These are phyloP conservation scores for Chenopodium suecicum DNA, from an alignment of 148 eudicot species.

Conservation along the genomic window DNA sequence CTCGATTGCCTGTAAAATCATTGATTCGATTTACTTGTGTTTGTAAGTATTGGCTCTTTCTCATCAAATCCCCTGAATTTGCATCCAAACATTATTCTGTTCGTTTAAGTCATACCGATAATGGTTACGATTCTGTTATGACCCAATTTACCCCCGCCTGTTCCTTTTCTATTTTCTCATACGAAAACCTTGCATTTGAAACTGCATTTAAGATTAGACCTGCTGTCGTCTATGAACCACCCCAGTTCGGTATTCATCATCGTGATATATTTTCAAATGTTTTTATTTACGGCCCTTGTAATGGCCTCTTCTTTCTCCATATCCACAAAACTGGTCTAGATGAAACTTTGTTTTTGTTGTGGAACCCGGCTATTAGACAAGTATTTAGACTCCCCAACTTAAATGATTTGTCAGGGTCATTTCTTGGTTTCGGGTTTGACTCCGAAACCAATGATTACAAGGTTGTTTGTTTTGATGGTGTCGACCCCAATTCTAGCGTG, in stretches of 20 bases:
- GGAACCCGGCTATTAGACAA: neutral
- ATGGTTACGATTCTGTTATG: neutral
- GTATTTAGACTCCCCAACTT: neutral
- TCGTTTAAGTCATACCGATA: neutral
- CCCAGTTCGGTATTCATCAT: neutral
- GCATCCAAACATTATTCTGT: neutral
- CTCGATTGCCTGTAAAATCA: neutral
- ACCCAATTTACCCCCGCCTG: neutral
- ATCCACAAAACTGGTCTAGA: too few relatives aligned
- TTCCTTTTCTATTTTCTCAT: neutral
- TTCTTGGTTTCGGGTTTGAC: neutral
- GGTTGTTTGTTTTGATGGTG: neutral
- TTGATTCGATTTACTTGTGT: slow-evolving; percentile 6
- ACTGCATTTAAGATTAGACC: neutral
- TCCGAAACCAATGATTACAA: neutral
- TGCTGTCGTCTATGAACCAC: neutral
- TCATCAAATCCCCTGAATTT: neutral
- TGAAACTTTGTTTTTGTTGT: neutral
- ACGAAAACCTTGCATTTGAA: neutral
- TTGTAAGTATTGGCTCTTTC: neutral
- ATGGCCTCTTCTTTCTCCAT: neutral
- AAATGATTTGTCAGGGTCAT: neutral
- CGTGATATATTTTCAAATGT: neutral
- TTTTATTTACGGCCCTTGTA: neutral
- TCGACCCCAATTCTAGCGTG: neutral